Base-by-base conservation (phyloP, 306 rosid species). In the Castanospermum australe region DNA sequence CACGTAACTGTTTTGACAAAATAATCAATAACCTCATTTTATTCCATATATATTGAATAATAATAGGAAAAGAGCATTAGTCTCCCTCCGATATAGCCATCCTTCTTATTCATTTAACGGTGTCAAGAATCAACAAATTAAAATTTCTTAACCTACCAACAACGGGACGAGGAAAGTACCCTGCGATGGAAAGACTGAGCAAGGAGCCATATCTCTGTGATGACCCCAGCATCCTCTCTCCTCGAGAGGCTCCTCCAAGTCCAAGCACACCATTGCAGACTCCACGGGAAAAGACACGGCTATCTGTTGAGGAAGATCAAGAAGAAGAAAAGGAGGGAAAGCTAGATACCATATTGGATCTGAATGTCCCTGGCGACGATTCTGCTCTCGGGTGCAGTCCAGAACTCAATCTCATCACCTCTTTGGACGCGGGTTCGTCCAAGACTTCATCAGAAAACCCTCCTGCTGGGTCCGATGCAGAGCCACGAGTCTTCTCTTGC, bases 401-500 rank as follows among this genome's bases (percentile, higher is more conserved):
- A 8, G 82, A 83, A 52, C 87, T 86, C 42, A 89, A 88, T 71
- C 90, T 86, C 52, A 76, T 85, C 10, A 82, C 81, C 7, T 38
- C 60, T 45, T 73, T 86, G 56, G 87, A 83, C 24, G 45, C 14
- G n/a, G 87, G 72, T 54, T 82, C 83, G 32, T 47, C 85, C 0
- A 77, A 60, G 39, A 42, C 67, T 33, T 63, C 85, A 48, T 65
- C 55, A 69, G 71, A 67, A 52, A 42, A 6, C 17, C 54, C 74
- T 0, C 9, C 22, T 0, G n/a, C n/a, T 24, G 72, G 32, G 51
- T 73, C 38, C 62, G 77, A 77, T 50, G 70, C 67, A 11, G 87
- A 88, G 72, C 87, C 82, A 1, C 28, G 90, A 36, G 85, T 86
- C 0, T 92, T 92, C 77, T 83, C 96, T 24, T 94, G 97, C 80